phyloP scores from a whole-genome alignment of 768 basidiomycete genomes.

The Pisolithus tinctorius region DNA sequence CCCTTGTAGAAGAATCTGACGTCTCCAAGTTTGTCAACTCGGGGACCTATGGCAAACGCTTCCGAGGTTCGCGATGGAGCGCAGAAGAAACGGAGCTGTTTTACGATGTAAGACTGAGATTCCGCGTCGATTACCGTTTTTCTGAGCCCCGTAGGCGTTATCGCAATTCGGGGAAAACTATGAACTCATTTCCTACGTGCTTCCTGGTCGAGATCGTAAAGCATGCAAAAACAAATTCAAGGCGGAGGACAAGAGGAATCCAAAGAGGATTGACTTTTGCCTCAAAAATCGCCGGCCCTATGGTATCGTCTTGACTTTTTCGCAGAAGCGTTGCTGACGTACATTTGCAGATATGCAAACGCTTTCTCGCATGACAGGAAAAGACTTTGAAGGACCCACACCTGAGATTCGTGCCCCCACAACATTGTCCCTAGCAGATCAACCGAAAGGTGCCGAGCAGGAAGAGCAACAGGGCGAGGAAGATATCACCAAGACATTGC shows the following conservation, averaged over 20 bases:
- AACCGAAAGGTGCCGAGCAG: slow-evolving; percentile 1
- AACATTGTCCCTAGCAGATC: slow-evolving; percentile 28
- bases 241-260: slow-evolving; percentile 77
- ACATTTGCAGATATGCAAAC: slow-evolving; percentile 55
- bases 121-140: neutral
- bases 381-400: slow-evolving; percentile 76
- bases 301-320: slow-evolving; percentile 28
- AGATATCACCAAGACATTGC: slow-evolving; percentile 25
- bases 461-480: neutral
- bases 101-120: slow-evolving; percentile 55
- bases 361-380: slow-evolving; percentile 74
- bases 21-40: slow-evolving; percentile 83
- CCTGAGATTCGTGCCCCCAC: slow-evolving; percentile 53
- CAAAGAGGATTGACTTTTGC: slow-evolving; percentile 63
- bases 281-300: slow-evolving; percentile 72
- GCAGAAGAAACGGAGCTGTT: slow-evolving; percentile 87
- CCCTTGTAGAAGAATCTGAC: slow-evolving; percentile 78
- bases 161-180: slow-evolving; percentile 90
- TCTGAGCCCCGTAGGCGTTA: slow-evolving; percentile 53
- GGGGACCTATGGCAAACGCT: slow-evolving; percentile 71
- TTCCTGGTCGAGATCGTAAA: slow-evolving; percentile 80
- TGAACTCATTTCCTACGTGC: slow-evolving; percentile 80
- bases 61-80: slow-evolving; percentile 81
- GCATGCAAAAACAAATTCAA: slow-evolving; percentile 94
- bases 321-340: neutral